Conservation (phyloP, 495 filamentous ascomycete genomes). For the Daldinia grandis region DNA sequence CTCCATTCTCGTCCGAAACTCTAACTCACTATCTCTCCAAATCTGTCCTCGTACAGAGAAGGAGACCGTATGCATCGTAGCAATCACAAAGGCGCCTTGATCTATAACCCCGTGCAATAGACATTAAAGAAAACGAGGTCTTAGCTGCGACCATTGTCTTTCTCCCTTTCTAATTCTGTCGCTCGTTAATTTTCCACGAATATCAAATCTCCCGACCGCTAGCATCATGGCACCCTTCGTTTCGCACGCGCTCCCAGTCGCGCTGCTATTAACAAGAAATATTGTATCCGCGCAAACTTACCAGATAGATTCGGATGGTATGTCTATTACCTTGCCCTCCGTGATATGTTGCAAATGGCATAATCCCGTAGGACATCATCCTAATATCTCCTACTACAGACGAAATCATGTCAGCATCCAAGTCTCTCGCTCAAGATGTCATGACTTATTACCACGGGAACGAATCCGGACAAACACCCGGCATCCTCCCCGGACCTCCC, state of each 20-base stretch:
- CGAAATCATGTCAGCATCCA: constrained; percentile 63
- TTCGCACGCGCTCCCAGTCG: constrained; percentile 23
- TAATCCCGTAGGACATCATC: background rate
- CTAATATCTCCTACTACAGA: constrained; percentile 45
- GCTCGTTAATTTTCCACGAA: constrained; percentile 27
- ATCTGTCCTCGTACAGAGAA: background rate
- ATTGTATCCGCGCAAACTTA: constrained; percentile 35
- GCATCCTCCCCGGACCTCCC: constrained; percentile 67
- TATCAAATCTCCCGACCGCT: constrained; percentile 6
- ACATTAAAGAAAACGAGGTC: background rate
- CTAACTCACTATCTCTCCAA: constrained; percentile 7
- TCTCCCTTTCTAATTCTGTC: constrained; percentile 23
- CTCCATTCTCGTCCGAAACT: constrained; percentile 1
- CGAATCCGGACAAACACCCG: constrained; percentile 66
- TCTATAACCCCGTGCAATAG: background rate
- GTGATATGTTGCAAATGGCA: background rate
- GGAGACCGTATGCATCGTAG: background rate
- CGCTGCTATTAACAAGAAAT: constrained; percentile 23
- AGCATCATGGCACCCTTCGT: constrained; percentile 30
- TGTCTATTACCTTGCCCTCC: background rate
- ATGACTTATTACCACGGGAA: constrained; percentile 68
- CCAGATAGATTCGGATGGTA: constrained; percentile 42
- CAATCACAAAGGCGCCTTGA: background rate
- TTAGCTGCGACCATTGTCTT: constrained; percentile 5
- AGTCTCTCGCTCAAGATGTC: constrained; percentile 64